Base-by-base conservation (phyloP, 2,329 filamentous ascomycete genomes). In the Beauveria bassiana region DNA sequence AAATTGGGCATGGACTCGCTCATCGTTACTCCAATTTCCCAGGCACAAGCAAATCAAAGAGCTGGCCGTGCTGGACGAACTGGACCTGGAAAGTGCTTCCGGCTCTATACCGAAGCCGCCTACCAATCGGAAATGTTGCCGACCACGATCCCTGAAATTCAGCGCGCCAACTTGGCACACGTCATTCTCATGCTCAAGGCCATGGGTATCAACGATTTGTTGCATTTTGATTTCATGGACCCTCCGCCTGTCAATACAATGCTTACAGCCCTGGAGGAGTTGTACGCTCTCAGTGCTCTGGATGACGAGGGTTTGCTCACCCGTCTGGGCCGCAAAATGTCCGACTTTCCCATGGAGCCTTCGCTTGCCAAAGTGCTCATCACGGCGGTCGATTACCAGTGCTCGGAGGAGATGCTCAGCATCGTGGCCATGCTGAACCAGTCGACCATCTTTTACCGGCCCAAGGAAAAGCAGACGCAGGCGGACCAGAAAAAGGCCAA, bases 191-290 rank as follows among this genome's bases (percentile, higher is more conserved):
- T 97, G 90, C 83, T 99, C 56, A 99, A 99, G 73, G 95, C 95
- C 0, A 98, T 99, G 92, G 95, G 96, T 3, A 98, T 99, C 74
- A 98, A 99, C 70, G 95, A 99, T 71, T 80, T 99, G 1, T 81
- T 99, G 14, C 92, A 96, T 71, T 99, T 99, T 70, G 93, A 98
- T 75, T 99, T 99, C 69, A 98, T 99, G 93, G 95, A 99, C 69
- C 93, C 95, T 0, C 95, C 95, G 0, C 95, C 95, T 0, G 95
- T 95, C 34, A 97, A 98, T 70, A 98, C 95, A 14, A 97, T 98
- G 91, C 83, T 99, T 65, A 96, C 92, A 55, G 95, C 95, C 0
- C 79, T 99, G 3, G 96, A 99, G 75, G 95, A 98, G 71, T 81
- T 99, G 0, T 99, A 99, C 70, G 91, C 92, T 0, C 79, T 99